Evolutionary conservation across 2,329 filamentous ascomycete species (phyloP).

Genomic region (Pseudogymnoascus sp.): DNA sequence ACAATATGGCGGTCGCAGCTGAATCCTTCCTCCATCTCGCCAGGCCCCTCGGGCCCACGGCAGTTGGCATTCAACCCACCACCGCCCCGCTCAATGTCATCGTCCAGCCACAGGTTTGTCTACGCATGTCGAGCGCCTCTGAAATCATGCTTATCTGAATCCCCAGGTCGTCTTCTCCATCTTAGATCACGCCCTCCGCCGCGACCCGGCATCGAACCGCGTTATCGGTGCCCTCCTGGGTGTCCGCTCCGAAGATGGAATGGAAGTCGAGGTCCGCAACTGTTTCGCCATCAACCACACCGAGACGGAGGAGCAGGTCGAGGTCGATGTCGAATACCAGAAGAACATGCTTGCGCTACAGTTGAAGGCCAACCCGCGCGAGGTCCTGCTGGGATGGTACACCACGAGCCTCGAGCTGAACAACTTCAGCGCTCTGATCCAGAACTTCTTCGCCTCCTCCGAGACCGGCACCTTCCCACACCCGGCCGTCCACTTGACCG

Average conservation of each 20-base stretch:
- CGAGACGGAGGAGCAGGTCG: slow-evolving; percentile 96
- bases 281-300: slow-evolving; percentile 98
- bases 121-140: slow-evolving; percentile 7
- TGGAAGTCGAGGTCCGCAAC: slow-evolving; percentile 89
- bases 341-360: slow-evolving; percentile 97
- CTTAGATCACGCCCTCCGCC: slow-evolving; percentile 88
- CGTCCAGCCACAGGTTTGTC: slow-evolving; percentile 84
- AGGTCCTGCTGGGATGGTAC: slow-evolving; percentile 96
- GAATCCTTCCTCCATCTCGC: slow-evolving; percentile 92
- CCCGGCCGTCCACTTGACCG: slow-evolving; percentile 94
- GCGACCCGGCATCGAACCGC: slow-evolving; percentile 79
- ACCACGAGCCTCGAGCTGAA: slow-evolving; percentile 95
- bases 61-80: slow-evolving; percentile 70
- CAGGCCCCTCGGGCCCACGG: slow-evolving; percentile 77
- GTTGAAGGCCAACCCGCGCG: slow-evolving; percentile 86
- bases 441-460: slow-evolving; percentile 98
- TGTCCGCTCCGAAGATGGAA: slow-evolving; percentile 89
- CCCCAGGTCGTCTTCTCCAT: slow-evolving; percentile 61
- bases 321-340: slow-evolving; percentile 99
- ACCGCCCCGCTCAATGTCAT: slow-evolving; percentile 89
- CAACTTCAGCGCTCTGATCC: slow-evolving; percentile 95
- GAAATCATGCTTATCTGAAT: slow-evolving; percentile 25
- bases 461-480: slow-evolving; percentile 96
- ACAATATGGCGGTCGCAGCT: slow-evolving; percentile 66
- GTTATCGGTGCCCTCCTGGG: slow-evolving; percentile 96